Evolutionary conservation across 1,284 basidiomycete species (phyloP), one percentile per base, ranked within the genome.

Genomic region (Heterobasidion irregulare): DNA sequence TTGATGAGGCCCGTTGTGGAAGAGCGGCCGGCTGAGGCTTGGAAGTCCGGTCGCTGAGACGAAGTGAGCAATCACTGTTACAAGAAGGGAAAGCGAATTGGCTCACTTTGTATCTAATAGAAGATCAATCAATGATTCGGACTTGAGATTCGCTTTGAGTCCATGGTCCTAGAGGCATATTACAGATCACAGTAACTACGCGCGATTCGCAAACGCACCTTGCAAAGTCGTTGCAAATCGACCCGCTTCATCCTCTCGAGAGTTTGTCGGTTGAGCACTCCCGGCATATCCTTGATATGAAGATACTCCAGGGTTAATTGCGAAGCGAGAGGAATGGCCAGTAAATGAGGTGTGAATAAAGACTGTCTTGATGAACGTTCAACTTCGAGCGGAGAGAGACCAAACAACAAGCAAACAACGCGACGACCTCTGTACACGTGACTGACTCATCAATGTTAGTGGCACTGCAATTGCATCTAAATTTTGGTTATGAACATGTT

Each of bases 141-240:
- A 80, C 72, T 87, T 90, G 65, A 89, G 77, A 68, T 89, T 89
- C 51, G 88, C 86, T 67, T 79, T 84, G 58, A 90, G 79, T 56
- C 86, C 86, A 66, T 84, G 82, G 60, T 88, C 84, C 86, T 89
- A 56, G 32, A 53, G 46, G 18, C 18, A 33, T 44, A 12, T 16
- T 12, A 45, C 13, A 10, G 32, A 15, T 26, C 26, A 15, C 52
- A 19, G 38, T 50, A 33, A 45, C 19, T 34, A 43, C 19, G 12
- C 41, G 53, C 45, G 47, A 54, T 26, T 44, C 38, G 35, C 44
- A 43, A 50, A 62, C 65, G 55, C 62, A 86, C 88, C 73, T 90
- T 90, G 79, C 88, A 89, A 41, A 90, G 66, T 62, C 74, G 80
- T 70, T 90, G 87, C n/a, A 90, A 70, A 53, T 90, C 86, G 4